These are phyloP conservation scores for Fusarium nurragi DNA, from an alignment of 2,329 filamentous ascomycete species.

Conservation along the genomic window DNA sequence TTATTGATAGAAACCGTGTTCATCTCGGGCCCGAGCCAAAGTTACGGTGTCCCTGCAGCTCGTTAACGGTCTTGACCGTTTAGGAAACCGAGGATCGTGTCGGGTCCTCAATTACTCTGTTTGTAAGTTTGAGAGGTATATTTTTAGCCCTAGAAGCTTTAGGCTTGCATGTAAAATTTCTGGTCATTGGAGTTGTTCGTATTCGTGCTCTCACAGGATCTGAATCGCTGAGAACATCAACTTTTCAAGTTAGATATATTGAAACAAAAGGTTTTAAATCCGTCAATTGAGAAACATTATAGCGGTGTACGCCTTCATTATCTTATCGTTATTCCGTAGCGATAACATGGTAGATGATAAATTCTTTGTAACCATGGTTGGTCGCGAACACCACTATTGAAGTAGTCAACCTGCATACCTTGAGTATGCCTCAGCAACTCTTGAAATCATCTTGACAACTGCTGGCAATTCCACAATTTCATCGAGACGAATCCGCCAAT, in stretches of 20 bases:
- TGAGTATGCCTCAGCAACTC: too few relatives aligned
- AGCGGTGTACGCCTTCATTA: too few relatives aligned
- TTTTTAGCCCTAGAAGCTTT: background rate
- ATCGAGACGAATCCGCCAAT: too few relatives aligned
- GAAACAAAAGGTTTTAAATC: too few relatives aligned
- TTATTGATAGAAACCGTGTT: background rate
- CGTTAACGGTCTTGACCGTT: background rate
- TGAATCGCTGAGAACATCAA: background rate
- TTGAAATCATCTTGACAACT: too few relatives aligned
- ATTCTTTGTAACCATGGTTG: too few relatives aligned
- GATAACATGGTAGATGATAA: too few relatives aligned
- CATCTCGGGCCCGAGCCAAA: background rate
- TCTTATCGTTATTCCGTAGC: too few relatives aligned
- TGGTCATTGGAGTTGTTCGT: background rate
- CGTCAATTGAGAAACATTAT: too few relatives aligned
- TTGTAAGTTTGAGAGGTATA: background rate
- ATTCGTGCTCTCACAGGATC: background rate
- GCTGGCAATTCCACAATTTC: too few relatives aligned
- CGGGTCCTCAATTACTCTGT: background rate
- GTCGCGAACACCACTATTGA: too few relatives aligned
- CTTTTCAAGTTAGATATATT: background rate
- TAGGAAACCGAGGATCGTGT: background rate
- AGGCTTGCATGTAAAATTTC: background rate
- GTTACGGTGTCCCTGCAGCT: conserved; percentile 9
- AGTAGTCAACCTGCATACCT: too few relatives aligned